Evolutionary conservation across 208 protist genomes (phyloP).

Genomic region (Crithidia fasciculata): DNA sequence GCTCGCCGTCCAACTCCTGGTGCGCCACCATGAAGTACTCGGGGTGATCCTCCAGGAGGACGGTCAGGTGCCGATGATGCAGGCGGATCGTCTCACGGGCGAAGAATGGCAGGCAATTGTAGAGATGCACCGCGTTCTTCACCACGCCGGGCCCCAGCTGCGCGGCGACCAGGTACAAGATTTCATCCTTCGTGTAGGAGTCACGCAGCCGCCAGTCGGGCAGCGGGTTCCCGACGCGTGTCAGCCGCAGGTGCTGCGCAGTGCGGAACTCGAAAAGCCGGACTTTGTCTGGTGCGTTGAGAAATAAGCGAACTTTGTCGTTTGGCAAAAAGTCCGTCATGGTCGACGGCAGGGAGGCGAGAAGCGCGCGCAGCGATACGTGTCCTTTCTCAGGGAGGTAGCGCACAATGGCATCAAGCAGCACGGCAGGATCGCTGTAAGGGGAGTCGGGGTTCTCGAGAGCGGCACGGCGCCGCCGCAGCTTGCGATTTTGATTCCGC

Average conservation of each 20-base stretch:
- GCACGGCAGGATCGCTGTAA: conserved; percentile 42
- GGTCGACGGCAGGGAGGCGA: conserved; percentile 37
- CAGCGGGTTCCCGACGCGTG: conserved; percentile 59
- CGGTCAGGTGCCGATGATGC: conserved; percentile 27
- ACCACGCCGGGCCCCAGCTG: conserved; percentile 37
- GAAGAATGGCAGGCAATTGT: conserved; percentile 42
- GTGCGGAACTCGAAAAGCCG: conserved; percentile 70
- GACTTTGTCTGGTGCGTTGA: conserved; percentile 44
- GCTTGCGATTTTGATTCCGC: conserved; percentile 29
- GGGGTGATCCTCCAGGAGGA: conserved; percentile 44
- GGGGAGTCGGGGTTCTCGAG: conserved; percentile 51
- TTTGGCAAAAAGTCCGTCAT: conserved; percentile 56
- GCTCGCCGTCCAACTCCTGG: conserved; percentile 15
- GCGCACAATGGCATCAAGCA: conserved; percentile 49
- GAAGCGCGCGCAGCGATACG: conserved; percentile 46
- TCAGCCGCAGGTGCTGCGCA: conserved; percentile 44
- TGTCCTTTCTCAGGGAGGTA: conserved; percentile 48
- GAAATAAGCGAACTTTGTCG: conserved; percentile 40
- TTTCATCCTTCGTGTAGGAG: conserved; percentile 53
- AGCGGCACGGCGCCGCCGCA: conserved; percentile 48
- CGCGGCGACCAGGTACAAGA: conserved; percentile 47
- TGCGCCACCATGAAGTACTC: conserved; percentile 58
- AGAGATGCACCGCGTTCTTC: conserved; percentile 26
- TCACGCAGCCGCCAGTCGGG: conserved; percentile 50
- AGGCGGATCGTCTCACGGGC: conserved; percentile 45